Evolutionary conservation across 2,329 filamentous ascomycete species (phyloP).

Genomic region (Pseudocercospora crystallina): DNA sequence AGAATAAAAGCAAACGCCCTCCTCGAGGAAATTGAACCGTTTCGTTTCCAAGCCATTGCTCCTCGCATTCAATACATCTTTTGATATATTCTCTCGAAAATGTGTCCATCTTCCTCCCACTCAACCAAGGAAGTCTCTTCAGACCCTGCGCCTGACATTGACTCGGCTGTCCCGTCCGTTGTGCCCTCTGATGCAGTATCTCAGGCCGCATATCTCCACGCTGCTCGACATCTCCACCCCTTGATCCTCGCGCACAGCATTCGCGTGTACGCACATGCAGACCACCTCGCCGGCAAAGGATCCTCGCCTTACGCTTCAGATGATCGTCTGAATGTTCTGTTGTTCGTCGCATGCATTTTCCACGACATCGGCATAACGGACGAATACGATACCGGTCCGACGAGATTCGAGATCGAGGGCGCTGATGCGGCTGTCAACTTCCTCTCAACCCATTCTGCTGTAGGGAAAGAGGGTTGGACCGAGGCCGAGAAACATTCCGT

Average conservation of each 20-base stretch:
- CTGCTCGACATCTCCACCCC: conserved; percentile 16
- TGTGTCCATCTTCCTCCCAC: no score
- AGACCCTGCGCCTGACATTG: background rate
- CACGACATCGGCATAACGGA: conserved; percentile 38
- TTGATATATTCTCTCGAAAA: no score
- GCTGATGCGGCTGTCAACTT: conserved; percentile 42
- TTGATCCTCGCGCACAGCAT: conserved; percentile 26
- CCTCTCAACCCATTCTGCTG: conserved; percentile 26
- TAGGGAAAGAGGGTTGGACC: conserved; percentile 12
- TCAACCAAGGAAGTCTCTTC: no score
- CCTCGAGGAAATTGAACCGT: no score
- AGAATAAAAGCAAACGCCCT: no score
- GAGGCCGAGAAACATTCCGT: conserved; percentile 39
- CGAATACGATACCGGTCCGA: conserved; percentile 32
- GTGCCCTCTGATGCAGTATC: conserved; percentile 20
- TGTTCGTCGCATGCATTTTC: conserved; percentile 36
- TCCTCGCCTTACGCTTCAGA: background rate
- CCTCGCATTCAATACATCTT: no score
- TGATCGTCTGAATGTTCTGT: conserved; percentile 5
- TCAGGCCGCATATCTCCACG: conserved; percentile 18
- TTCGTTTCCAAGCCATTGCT: no score
- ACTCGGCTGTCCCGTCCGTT: background rate
- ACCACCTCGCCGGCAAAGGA: conserved; percentile 13
- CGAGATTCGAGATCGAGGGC: conserved; percentile 49
- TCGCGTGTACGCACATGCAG: conserved; percentile 25